Evolutionary conservation across 176 grass and related monocot species (phyloP).

Genomic region (Bothriochloa decipiens): DNA sequence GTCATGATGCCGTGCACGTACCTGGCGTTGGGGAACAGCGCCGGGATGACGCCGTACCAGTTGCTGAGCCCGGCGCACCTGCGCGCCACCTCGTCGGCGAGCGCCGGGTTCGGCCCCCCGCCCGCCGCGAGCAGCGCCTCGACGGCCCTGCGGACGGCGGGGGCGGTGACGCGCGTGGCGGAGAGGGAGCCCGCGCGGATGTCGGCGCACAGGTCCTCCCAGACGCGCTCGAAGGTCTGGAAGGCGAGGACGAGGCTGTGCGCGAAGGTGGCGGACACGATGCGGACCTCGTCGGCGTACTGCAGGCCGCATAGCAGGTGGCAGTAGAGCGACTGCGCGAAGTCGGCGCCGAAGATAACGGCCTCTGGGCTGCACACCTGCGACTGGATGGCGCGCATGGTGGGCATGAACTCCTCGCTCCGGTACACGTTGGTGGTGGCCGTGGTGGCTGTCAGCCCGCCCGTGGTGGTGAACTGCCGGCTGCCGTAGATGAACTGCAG

Average conservation of each 20-base stretch:
- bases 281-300: slow-evolving; percentile 62
- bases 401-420: slow-evolving; percentile 63
- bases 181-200: slow-evolving; percentile 67
- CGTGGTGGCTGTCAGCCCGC: slow-evolving; percentile 71
- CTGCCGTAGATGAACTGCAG: slow-evolving; percentile 96
- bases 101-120: slow-evolving; percentile 52
- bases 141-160: slow-evolving; percentile 60
- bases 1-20: slow-evolving; percentile 97
- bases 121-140: slow-evolving; percentile 41
- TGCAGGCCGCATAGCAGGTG: slow-evolving; percentile 88
- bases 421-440: slow-evolving; percentile 90
- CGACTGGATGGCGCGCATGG: slow-evolving; percentile 74
- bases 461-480: slow-evolving; percentile 68
- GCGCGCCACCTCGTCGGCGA: slow-evolving; percentile 62
- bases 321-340: slow-evolving; percentile 86
- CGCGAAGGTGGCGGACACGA: slow-evolving; percentile 80
- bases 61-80: slow-evolving; percentile 65
- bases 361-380: slow-evolving; percentile 73
- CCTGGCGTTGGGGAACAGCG: slow-evolving; percentile 77
- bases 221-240: slow-evolving; percentile 76
- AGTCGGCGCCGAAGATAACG: slow-evolving; percentile 80
- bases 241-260: slow-evolving; percentile 88
- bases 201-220: slow-evolving; percentile 82
- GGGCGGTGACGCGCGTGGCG: slow-evolving; percentile 42
- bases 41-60: slow-evolving; percentile 93